These are phyloP conservation scores for Polygonum maritimum DNA, from an alignment of 148 eudicot genomes.

Conservation along the genomic window DNA sequence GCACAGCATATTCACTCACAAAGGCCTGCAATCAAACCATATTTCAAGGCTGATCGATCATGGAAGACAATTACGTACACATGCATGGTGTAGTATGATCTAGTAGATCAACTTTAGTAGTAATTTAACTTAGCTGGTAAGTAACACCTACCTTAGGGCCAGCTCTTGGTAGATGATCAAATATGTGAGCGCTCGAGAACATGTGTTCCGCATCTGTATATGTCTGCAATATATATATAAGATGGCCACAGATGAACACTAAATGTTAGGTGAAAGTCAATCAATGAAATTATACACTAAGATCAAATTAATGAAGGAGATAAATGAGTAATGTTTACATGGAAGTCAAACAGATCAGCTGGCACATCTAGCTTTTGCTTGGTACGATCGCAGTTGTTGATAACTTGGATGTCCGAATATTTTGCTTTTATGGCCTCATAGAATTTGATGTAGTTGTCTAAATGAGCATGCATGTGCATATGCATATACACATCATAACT, in stretches of 20 bases:
- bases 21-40: conserved; percentile 35
- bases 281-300: neutral
- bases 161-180: conserved; percentile 27
- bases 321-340: conserved; percentile 26
- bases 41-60: too few species aligned
- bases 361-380: conserved; percentile 29
- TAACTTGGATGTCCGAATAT: conserved; percentile 4
- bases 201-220: conserved; percentile 25
- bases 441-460: conserved; percentile 1
- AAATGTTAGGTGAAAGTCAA: too few species aligned
- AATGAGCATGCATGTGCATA: too few species aligned
- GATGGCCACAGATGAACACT: neutral
- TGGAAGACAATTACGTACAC: too few species aligned
- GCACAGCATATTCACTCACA: conserved; percentile 77
- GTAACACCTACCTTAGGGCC: conserved; percentile 40
- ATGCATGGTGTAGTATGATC: too few species aligned
- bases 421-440: neutral
- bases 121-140: neutral
- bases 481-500: neutral
- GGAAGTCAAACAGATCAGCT: conserved; percentile 44
- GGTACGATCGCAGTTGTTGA: conserved; percentile 3
- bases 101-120: too few species aligned
- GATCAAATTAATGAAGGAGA: neutral
- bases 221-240: conserved; percentile 14
- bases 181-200: conserved; percentile 35